Base-by-base conservation (phyloP, 2,329 filamentous ascomycete genomes). In the Dactylellina drechsleri region DNA sequence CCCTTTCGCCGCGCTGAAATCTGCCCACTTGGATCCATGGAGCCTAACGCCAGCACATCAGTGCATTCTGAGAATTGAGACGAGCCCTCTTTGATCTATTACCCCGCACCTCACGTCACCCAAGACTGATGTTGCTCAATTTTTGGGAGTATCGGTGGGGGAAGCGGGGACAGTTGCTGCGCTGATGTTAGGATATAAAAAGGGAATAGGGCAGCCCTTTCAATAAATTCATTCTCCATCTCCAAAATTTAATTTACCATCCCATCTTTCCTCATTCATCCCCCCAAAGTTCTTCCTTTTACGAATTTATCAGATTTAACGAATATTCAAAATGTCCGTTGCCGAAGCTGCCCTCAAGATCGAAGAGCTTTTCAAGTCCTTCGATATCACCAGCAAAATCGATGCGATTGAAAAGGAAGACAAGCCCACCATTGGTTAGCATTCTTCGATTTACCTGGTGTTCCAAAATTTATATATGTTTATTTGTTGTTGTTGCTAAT, bases 61-160 rank as follows among this genome's bases (percentile, higher is more conserved):
- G 28, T 70, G 57, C 65, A 68, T 53, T 47, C 41, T 57, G 26
- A 43, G 49, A 28, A 26, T 53, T 68, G 47, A 45, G 15, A 54
- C 47, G 54, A 18, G 54, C 43, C 28, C 20, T 41, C 20, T 66
- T 66, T n/a, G 40, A 20, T 41, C 23, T 53, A 31, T 70, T 70
- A 70, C 66, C 66, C 66, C 66, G 66, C 66, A 70, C 66, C 66
- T 70, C 66, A 70, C 66, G 66, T 70, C 66, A 70, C 66, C 41
- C 36, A 50, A 56, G 61, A 57, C 66, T 70, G 58, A 70, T 70
- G 59, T 70, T 70, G 66, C 28, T 43, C 50, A 50, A 62, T 26
- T 23, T 23, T 41, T n/a, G 4, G 28, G n/a, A 41, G 16, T 41
- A 16, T 45, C 18, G 50, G 45, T 53, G 47, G 18, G 16, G 54